Conservation (phyloP, 2,329 filamentous ascomycete species). For the Colletotrichum sp. region DNA sequence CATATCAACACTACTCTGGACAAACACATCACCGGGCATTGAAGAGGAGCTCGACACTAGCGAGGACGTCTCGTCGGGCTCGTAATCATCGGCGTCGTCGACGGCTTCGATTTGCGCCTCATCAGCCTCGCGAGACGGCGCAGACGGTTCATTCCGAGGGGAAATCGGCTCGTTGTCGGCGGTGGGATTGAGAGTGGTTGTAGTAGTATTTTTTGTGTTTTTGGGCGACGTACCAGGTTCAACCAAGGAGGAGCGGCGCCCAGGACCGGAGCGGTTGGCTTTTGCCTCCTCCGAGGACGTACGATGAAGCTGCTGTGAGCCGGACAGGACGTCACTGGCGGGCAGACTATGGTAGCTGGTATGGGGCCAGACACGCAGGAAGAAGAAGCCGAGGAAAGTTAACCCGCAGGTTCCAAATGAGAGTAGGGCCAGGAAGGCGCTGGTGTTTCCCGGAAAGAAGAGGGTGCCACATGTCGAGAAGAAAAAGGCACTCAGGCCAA, state of each 20-base stretch:
- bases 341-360: constrained; percentile 64
- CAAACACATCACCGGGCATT: constrained; percentile 53
- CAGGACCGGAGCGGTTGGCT: constrained; percentile 41
- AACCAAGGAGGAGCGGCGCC: constrained; percentile 38
- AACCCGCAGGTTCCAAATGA: constrained; percentile 80
- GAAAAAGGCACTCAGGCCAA: constrained; percentile 95
- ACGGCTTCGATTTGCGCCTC: constrained; percentile 31
- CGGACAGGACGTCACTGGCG: constrained; percentile 24
- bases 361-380: constrained; percentile 76
- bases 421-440: constrained; percentile 80
- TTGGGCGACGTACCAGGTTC: constrained; percentile 71
- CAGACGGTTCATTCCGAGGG: background rate
- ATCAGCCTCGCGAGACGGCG: constrained; percentile 19
- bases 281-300: constrained; percentile 49
- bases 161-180: constrained; percentile 15
- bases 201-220: constrained; percentile 29
- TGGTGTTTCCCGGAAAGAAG: constrained; percentile 83
- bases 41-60: constrained; percentile 72
- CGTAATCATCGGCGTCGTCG: constrained; percentile 30
- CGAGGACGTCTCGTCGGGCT: constrained; percentile 78
- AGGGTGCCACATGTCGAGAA: constrained; percentile 83
- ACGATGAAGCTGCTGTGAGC: constrained; percentile 41
- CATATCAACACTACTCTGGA: constrained; percentile 69
- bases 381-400: constrained; percentile 80
- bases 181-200: constrained; percentile 29